These are phyloP conservation scores for Paspalum notatum DNA, from an alignment of 176 grass and related monocot species.

Conservation along the genomic window DNA sequence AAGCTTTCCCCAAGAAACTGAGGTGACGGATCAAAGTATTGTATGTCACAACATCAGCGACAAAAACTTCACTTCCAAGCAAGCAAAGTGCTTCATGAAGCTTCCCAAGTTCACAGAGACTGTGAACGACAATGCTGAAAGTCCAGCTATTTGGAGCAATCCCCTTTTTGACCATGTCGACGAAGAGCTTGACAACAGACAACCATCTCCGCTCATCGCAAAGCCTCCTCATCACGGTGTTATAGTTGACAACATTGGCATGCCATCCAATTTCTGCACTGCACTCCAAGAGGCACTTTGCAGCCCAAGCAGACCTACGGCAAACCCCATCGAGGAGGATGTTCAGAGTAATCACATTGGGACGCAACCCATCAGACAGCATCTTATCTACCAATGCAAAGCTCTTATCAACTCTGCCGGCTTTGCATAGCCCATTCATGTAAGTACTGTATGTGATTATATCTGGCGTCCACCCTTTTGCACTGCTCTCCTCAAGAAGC, in stretches of 20 bases:
- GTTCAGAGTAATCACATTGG: conserved; percentile 83
- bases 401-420: conserved; percentile 61
- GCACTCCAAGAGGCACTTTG: conserved; percentile 70
- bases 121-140: conserved; percentile 74
- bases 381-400: conserved; percentile 69
- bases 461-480: conserved; percentile 73
- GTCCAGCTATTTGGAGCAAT: conserved; percentile 80
- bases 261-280: conserved; percentile 66
- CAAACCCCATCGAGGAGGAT: conserved; percentile 89
- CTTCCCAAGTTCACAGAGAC: conserved; percentile 70
- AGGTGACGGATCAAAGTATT: conserved; percentile 76
- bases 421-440: conserved; percentile 81
- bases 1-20: conserved; percentile 43
- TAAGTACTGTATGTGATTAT: conserved; percentile 81
- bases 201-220: conserved; percentile 63
- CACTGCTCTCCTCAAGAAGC: conserved; percentile 56
- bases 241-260: conserved; percentile 76
- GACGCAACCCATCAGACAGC: conserved; percentile 53
- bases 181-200: conserved; percentile 70
- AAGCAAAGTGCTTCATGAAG: conserved; percentile 50
- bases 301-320: conserved; percentile 51
- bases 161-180: conserved; percentile 80
- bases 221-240: conserved; percentile 89
- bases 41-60: conserved; percentile 66
- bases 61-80: conserved; percentile 56